Evolutionary conservation across 2,329 filamentous ascomycete genomes (phyloP).

Genomic region (Aspergillus ruber): DNA sequence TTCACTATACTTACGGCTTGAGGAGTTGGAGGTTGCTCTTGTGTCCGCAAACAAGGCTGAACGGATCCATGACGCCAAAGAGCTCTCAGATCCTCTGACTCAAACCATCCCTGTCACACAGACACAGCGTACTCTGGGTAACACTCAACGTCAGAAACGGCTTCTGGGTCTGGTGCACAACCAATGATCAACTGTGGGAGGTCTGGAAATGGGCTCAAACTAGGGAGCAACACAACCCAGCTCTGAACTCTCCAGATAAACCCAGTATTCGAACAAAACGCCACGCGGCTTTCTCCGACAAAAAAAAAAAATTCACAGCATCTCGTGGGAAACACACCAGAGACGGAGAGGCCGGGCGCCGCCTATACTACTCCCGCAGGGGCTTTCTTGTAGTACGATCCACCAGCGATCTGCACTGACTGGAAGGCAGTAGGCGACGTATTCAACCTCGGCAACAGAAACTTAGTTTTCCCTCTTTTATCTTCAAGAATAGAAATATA

Average conservation of each 20-base stretch:
- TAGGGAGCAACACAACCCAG: background rate
- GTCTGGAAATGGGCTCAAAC: background rate
- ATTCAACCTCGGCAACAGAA: background rate
- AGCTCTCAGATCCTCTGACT: slow-evolving; percentile 4
- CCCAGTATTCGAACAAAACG: too few species aligned
- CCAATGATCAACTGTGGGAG: background rate
- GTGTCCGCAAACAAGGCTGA: slow-evolving; percentile 15
- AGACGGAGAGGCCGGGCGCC: background rate
- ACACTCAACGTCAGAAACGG: background rate
- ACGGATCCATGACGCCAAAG: slow-evolving; percentile 21
- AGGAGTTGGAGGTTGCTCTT: slow-evolving; percentile 19
- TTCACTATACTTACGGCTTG: slow-evolving; percentile 28
- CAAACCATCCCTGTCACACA: slow-evolving; percentile 20
- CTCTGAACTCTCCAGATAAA: too few species aligned
- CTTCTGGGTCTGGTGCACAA: background rate
- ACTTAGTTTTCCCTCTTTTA: background rate
- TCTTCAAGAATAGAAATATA: background rate
- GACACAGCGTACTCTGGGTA: slow-evolving; percentile 6
- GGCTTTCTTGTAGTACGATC: background rate
- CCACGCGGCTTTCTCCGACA: too few species aligned
- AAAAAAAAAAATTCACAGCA: too few species aligned
- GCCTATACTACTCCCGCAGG: background rate
- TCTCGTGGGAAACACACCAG: too few species aligned
- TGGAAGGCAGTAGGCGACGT: background rate
- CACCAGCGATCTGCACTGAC: background rate